Conservation (phyloP, 1,284 basidiomycete species). For the Heterobasidion irregulare region DNA sequence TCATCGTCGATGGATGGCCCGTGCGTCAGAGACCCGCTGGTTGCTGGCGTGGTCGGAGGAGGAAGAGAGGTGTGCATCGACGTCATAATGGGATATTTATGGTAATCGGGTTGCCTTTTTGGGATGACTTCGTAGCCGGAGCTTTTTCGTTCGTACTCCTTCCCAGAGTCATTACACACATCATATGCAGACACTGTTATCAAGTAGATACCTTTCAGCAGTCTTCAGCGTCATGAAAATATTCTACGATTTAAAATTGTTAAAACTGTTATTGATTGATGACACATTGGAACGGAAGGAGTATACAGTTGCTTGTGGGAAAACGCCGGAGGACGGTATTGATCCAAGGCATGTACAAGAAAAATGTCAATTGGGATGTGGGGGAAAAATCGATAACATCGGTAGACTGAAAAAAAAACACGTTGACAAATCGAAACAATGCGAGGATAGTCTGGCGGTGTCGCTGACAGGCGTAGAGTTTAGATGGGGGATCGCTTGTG, state of each 20-base stretch:
- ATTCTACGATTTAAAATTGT: too few relatives aligned
- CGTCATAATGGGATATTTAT: too few relatives aligned
- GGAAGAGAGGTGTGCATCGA: neutral
- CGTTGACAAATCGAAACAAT: neutral
- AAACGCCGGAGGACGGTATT: neutral
- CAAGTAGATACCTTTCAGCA: too few relatives aligned
- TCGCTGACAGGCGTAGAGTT: neutral
- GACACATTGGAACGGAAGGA: neutral
- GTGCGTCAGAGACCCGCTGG: neutral
- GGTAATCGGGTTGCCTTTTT: too few relatives aligned
- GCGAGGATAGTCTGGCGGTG: neutral
- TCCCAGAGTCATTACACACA: too few relatives aligned
- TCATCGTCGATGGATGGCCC: conserved; percentile 26
- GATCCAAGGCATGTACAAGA: neutral
- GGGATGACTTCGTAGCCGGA: too few relatives aligned
- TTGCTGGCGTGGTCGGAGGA: neutral
- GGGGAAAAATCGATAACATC: neutral
- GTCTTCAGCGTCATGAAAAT: too few relatives aligned
- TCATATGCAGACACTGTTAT: too few relatives aligned
- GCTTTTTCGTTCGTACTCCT: too few relatives aligned
- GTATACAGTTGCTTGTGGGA: neutral
- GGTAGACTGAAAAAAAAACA: neutral
- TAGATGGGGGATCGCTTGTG: neutral
- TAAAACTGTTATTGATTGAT: neutral
- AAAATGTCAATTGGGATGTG: neutral